Percentiles rank a stretch among this genome's conserved stretches.
Conservation (phyloP, 768 basidiomycete genomes). For the Cystofilobasidium capitatum region DNA sequence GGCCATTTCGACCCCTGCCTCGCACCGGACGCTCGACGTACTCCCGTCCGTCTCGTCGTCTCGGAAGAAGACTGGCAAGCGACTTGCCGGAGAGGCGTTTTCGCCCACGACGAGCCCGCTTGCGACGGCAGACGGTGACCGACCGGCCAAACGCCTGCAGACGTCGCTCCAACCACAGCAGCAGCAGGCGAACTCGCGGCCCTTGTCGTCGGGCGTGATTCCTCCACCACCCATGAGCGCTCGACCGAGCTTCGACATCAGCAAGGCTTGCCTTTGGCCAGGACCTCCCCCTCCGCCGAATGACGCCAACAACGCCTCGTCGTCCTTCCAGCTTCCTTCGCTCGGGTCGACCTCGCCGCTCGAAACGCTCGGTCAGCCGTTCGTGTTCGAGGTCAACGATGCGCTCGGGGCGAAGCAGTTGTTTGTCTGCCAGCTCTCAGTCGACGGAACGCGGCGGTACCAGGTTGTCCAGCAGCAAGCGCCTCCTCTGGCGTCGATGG, state of each 20-base stretch:
- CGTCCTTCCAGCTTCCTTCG: neutral
- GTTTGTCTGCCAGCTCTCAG: neutral
- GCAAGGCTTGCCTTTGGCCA: too few relatives aligned
- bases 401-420: conserved; percentile 2
- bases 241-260: too few relatives aligned
- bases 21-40: neutral
- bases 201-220: neutral
- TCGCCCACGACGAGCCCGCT: neutral
- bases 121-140: conserved; percentile 43
- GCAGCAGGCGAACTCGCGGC: too few relatives aligned
- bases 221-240: neutral
- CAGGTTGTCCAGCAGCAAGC: neutral
- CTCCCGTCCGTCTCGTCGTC: neutral
- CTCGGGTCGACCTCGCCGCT: neutral
- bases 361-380: neutral
- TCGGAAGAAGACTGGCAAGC: neutral
- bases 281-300: too few relatives aligned
- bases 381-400: neutral
- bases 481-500: neutral
- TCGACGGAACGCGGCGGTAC: neutral
- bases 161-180: too few relatives aligned
- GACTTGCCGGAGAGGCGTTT: neutral
- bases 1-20: neutral
- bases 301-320: neutral
- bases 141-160: conserved; percentile 43